Evolutionary conservation across 352 stramenopile genomes (phyloP).

Genomic region (Globisporangium polare): DNA sequence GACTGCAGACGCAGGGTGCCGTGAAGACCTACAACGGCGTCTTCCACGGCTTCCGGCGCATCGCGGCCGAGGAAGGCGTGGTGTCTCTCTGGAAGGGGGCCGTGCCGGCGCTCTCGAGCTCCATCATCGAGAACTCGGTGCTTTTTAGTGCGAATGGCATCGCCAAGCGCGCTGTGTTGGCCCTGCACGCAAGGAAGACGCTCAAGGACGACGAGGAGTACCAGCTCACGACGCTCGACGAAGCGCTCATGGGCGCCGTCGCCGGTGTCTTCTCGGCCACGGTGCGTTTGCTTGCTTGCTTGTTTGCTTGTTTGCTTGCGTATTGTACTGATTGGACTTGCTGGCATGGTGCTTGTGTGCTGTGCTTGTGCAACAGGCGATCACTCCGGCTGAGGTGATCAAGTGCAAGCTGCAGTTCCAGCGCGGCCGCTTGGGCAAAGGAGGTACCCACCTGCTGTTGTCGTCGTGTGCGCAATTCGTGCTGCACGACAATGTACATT

Average conservation of each 20-base stretch:
- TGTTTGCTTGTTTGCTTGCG: not conserved
- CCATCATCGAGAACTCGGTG: slow-evolving; percentile 89
- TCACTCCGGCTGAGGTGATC: slow-evolving; percentile 83
- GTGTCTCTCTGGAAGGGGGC: slow-evolving; percentile 86
- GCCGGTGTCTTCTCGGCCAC: slow-evolving; percentile 84
- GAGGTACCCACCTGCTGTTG: slow-evolving; percentile 24
- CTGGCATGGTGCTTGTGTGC: not conserved
- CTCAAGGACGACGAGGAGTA: slow-evolving; percentile 39
- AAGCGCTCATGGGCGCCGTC: slow-evolving; percentile 78
- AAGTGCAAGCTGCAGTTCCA: slow-evolving; percentile 85
- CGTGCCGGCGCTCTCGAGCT: slow-evolving; percentile 79
- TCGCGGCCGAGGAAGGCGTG: slow-evolving; percentile 68
- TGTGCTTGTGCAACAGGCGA: slow-evolving; percentile 38
- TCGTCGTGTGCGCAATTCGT: not conserved
- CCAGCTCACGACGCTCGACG: slow-evolving; percentile 72
- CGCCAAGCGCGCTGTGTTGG: slow-evolving; percentile 61
- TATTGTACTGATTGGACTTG: not conserved
- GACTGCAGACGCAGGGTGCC: slow-evolving; percentile 72
- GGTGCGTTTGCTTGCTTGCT: slow-evolving; percentile 19
- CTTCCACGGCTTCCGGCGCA: slow-evolving; percentile 61
- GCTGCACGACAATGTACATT: not conserved
- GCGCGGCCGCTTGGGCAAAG: slow-evolving; percentile 54
- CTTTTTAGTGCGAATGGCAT: slow-evolving; percentile 86
- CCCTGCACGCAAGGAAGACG: slow-evolving; percentile 41
- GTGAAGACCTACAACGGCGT: slow-evolving; percentile 61